Evolutionary conservation across 2,329 filamentous ascomycete species (phyloP).

Genomic region (Bipolaris oryzae): DNA sequence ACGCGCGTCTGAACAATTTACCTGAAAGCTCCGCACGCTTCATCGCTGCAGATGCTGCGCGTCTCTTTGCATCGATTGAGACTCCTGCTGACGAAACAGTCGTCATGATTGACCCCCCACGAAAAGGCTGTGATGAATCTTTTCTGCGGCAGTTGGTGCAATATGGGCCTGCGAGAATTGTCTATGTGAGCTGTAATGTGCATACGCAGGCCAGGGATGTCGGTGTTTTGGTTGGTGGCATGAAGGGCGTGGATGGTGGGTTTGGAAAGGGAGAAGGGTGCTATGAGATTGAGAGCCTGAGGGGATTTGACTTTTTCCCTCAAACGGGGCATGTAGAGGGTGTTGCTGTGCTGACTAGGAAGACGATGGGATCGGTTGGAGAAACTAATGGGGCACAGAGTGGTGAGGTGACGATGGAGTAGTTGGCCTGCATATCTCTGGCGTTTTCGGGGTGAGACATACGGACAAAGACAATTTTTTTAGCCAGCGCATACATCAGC

Average conservation of each 20-base stretch:
- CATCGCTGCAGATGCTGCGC: conserved; percentile 83
- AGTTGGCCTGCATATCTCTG: neutral
- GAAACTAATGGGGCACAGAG: neutral
- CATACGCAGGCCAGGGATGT: conserved; percentile 96
- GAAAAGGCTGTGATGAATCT: conserved; percentile 88
- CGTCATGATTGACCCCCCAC: conserved; percentile 94
- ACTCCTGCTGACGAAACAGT: conserved; percentile 82
- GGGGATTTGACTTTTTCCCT: conserved; percentile 97
- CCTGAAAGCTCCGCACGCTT: conserved; percentile 73
- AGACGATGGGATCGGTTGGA: conserved; percentile 14
- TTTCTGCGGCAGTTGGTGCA: conserved; percentile 81
- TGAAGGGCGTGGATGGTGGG: conserved; percentile 50
- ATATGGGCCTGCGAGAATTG: conserved; percentile 78
- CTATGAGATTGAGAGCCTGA: conserved; percentile 88
- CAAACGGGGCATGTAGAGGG: conserved; percentile 75
- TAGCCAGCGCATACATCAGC: neutral
- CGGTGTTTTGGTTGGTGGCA: conserved; percentile 80
- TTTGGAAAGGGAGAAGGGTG: conserved; percentile 47
- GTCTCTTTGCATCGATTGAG: conserved; percentile 77
- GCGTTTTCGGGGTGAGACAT: neutral
- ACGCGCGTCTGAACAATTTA: conserved; percentile 79
- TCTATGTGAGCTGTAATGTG: conserved; percentile 98
- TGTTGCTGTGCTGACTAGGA: conserved; percentile 63
- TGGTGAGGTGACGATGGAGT: neutral
- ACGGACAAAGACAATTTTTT: neutral